These are phyloP conservation scores for Mycena vulgaris DNA, from an alignment of 768 basidiomycete genomes.

Conservation along the genomic window DNA sequence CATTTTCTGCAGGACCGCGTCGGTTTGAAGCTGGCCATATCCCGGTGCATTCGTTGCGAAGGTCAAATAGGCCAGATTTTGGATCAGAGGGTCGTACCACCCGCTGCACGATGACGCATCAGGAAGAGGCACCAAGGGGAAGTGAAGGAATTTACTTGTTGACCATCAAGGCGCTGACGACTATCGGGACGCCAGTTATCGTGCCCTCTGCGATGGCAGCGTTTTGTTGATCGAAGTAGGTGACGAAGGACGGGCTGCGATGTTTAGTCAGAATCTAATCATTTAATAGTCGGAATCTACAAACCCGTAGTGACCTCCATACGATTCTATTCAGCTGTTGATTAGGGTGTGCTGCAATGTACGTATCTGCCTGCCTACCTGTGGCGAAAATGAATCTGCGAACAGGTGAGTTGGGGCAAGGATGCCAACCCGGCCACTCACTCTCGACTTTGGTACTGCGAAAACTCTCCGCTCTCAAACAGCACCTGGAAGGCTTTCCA, in stretches of 20 bases:
- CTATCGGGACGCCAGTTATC: conserved; percentile 65
- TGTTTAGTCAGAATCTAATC: not conserved
- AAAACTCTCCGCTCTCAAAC: conserved; percentile 69
- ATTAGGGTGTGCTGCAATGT: not conserved
- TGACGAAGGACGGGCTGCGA: conserved; percentile 69
- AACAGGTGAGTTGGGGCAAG: not conserved
- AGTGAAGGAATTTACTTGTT: conserved; percentile 61
- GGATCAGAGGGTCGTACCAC: conserved; percentile 77
- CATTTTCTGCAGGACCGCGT: conserved; percentile 61
- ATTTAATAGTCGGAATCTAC: not conserved
- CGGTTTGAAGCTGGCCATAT: conserved; percentile 73
- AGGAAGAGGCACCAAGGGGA: not conserved
- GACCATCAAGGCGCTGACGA: conserved; percentile 75
- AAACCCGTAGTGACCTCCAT: conserved; percentile 73
- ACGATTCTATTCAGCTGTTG: conserved; percentile 60
- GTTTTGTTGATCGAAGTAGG: conserved; percentile 77
- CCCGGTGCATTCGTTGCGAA: conserved; percentile 77
- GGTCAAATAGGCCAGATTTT: conserved; percentile 71
- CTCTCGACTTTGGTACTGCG: conserved; percentile 69
- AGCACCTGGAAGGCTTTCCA: conserved; percentile 78
- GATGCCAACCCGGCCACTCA: conserved; percentile 44
- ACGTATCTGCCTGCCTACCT: not conserved
- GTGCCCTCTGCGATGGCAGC: conserved; percentile 60
- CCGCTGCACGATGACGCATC: conserved; percentile 56
- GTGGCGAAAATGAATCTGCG: conserved; percentile 74